Evolutionary conservation across 2,329 filamentous ascomycete genomes (phyloP), one percentile per base, ranked within the genome.

Genomic region (Rhynchosporium agropyri): DNA sequence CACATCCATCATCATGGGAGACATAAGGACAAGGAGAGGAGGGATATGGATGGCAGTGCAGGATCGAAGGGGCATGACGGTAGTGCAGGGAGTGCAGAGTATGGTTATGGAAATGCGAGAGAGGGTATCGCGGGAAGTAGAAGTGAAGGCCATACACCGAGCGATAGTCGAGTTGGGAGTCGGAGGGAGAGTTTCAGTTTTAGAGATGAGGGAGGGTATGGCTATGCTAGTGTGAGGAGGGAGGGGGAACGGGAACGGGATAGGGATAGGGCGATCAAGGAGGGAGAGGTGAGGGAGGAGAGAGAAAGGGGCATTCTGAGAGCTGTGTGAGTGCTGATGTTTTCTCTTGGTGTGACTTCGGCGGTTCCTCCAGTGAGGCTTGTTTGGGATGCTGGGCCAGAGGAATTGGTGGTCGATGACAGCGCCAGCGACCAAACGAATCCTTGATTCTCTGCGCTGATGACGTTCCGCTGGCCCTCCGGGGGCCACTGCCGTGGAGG

Each of bases 71-170:
- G 20, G 20, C 20, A 20, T 20, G 20, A 20, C 20, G 20, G 20
- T 20, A 20, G 20, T 20, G 1, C 20, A 20, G 20, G 20, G 20
- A 20, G 20, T 20, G 20, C 20, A 20, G 20, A 20, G 20, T 20
- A 20, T 20, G 20, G 20, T 20, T 20, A 62, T 49, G 63, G 55
- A 54, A 33, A 61, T 62, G 13, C 20, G 20, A 43, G 55, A 68
- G 61, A 55, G 28, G 61, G 63, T 26, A 62, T 43, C 9, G 61
- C 63, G 6, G 63, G 48, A 10, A 73, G 62, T 62, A 73, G 43
- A 67, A 71, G 63, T 67, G 81, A 81, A 63, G 78, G 74, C 20
- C 73, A 76, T 38, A 80, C 80, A 49, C 78, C 81, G 2, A 75
- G 74, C 56, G 74, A 76, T 58, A 82, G 76, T 65, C 76, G 77